Evolutionary conservation across 164 flowering plant species (phyloP).

Genomic region (Piper betle): DNA sequence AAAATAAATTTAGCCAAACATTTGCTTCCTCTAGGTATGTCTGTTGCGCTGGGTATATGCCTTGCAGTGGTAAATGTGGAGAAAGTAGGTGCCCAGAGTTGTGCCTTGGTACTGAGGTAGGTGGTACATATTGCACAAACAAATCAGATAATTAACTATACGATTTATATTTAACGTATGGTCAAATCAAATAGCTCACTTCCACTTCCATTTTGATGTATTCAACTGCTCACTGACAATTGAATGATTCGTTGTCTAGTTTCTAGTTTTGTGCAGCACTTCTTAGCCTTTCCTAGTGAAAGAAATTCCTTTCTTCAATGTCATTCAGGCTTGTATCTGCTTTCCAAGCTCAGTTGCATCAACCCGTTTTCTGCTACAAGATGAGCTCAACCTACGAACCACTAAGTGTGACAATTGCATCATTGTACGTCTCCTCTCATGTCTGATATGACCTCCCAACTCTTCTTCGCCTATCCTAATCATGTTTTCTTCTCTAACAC

Average conservation of each 20-base stretch:
- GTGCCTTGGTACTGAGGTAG: constrained; percentile 51
- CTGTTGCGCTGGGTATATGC: constrained; percentile 56
- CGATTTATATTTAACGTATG: too few relatives aligned
- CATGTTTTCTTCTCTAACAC: too few relatives aligned
- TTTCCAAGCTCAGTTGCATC: constrained; percentile 62
- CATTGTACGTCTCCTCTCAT: constrained; percentile 29
- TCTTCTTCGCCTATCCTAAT: neutral
- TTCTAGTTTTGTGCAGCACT: too few relatives aligned
- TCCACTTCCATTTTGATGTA: too few relatives aligned
- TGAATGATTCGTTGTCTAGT: too few relatives aligned
- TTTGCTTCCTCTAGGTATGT: constrained; percentile 21
- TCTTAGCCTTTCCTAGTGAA: too few relatives aligned
- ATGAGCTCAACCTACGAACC: constrained; percentile 69
- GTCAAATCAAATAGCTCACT: too few relatives aligned
- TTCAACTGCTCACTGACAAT: too few relatives aligned
- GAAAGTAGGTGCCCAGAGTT: constrained; percentile 51
- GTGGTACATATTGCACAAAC: too few relatives aligned
- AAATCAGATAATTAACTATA: too few relatives aligned
- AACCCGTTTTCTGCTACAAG: constrained; percentile 70
- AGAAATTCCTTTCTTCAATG: neutral
- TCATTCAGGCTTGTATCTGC: constrained; percentile 42
- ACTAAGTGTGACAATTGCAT: constrained; percentile 73
- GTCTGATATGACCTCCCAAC: neutral
- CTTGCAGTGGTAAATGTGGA: constrained; percentile 60
- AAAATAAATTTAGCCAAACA: too few relatives aligned